phyloP scores from a whole-genome alignment of 1,139 yeast species.

The Candida anutae region DNA sequence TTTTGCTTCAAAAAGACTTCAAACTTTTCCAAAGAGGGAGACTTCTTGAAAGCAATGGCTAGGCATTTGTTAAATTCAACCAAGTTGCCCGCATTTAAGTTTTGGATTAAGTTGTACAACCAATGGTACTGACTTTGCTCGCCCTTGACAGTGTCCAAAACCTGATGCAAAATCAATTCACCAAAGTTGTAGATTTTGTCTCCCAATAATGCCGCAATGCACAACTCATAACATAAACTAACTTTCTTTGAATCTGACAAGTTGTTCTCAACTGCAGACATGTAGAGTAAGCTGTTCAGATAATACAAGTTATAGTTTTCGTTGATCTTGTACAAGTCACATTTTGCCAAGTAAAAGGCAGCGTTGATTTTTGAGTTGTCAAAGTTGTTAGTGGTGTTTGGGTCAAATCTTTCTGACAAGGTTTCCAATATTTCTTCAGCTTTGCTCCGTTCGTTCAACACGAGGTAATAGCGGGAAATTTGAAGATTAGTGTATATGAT shows the following conservation, averaged over 20 bases:
- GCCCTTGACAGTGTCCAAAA: conserved; percentile 48
- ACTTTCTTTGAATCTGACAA: conserved; percentile 14
- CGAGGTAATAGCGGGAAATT: conserved; percentile 63
- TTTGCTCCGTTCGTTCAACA: conserved; percentile 48
- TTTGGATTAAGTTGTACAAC: conserved; percentile 63
- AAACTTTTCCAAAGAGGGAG: conserved; percentile 54
- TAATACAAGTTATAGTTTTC: conserved; percentile 79
- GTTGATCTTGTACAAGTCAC: conserved; percentile 67
- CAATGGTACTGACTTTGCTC: conserved; percentile 49
- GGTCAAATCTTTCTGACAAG: conserved; percentile 51
- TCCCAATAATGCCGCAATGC: conserved; percentile 84
- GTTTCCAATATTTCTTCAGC: conserved; percentile 66
- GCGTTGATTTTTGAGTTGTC: conserved; percentile 69
- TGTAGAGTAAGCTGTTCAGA: conserved; percentile 47
- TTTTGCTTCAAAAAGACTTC: conserved; percentile 77
- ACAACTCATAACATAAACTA: conserved; percentile 66
- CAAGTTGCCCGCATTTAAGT: conserved; percentile 76
- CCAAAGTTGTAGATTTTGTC: conserved; percentile 94
- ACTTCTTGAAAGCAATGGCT: conserved; percentile 27
- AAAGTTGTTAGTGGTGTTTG: conserved; percentile 31
- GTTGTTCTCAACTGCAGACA: conserved; percentile 42
- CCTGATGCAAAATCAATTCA: conserved; percentile 85
- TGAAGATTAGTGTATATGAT: conserved; percentile 65
- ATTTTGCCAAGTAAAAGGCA: conserved; percentile 73
- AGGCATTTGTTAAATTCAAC: conserved; percentile 47